Base-by-base conservation (phyloP, 2,329 filamentous ascomycete genomes). In the Fusarium lateritium region DNA sequence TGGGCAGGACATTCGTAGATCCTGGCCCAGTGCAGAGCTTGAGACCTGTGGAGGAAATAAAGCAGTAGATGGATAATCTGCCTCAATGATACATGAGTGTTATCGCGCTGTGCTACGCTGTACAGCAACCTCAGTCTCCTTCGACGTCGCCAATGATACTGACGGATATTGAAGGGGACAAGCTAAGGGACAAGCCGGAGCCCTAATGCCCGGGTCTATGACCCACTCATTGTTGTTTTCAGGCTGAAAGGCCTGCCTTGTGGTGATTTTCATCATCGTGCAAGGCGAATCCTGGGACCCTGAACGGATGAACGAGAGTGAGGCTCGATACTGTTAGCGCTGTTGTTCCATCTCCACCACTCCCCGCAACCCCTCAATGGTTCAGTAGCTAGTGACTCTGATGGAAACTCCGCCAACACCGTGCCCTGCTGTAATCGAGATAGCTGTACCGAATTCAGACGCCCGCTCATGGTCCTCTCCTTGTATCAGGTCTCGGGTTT, bases 211-310 rank as follows among this genome's bases (percentile, higher is more conserved):
- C 54, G 67, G 56, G 46, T 68, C 67, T 50, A 64, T 60, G 58
- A 59, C 56, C 59, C 67, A 70, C 63, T 34, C 26, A 26, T 34
- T 39, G 50, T 22, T 19, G 46, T 51, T 67, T 53, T 67, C 50
- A 62, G 57, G 62, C 53, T 69, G 62, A 67, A 67, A 65, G 40
- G 51, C 47, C 49, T 65, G 40, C 50, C 36, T 61, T 50, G 42
- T 31, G 28, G 47, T 45, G 46, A 52, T 64, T 60, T 53, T 54
- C 67, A 43, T 50, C 53, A 43, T 62, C 36, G 51, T 69, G 57
- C 69, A 69, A 67, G 69, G 71, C 52, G 61, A 54, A 68, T 62
- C 72, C 68, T 57, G 50, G 62, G 52, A 59, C 53, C 57, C 67
- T 60, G 55, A 50, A 50, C 19, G 60, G 57, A 65, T 59, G 54